phyloP scores from a whole-genome alignment of 495 filamentous ascomycete species.

The Hypoxylon cercidicola region DNA sequence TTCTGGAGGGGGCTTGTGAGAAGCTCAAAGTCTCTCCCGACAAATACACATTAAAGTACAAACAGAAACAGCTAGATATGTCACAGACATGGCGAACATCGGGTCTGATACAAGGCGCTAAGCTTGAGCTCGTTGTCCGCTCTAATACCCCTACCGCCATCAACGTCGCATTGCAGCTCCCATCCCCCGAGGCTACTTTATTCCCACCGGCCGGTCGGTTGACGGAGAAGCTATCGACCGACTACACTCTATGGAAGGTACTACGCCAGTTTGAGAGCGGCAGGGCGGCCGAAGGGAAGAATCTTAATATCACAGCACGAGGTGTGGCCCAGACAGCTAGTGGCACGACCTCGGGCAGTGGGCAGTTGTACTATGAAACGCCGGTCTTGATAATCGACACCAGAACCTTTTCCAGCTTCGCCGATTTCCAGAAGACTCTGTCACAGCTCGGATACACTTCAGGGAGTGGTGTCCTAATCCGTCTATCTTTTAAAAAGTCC shows the following conservation, averaged over 20 bases:
- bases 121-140: constrained; percentile 87
- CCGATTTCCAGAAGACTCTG: constrained; percentile 86
- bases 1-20: constrained; percentile 84
- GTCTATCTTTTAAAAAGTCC: constrained; percentile 78
- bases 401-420: constrained; percentile 76
- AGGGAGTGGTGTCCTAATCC: constrained; percentile 80
- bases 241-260: constrained; percentile 86
- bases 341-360: constrained; percentile 66
- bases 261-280: constrained; percentile 86
- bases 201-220: constrained; percentile 68
- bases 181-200: constrained; percentile 68
- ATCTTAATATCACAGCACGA: constrained; percentile 81
- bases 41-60: constrained; percentile 87
- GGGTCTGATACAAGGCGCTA: constrained; percentile 85
- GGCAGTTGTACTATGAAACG: constrained; percentile 84
- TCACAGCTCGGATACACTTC: constrained; percentile 87
- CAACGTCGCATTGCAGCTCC: constrained; percentile 84
- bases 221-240: constrained; percentile 83
- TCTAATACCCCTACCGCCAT: constrained; percentile 85
- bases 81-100: constrained; percentile 87
- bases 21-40: constrained; percentile 78
- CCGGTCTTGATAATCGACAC: constrained; percentile 86
- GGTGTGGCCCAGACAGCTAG: constrained; percentile 68
- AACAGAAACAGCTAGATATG: constrained; percentile 84
- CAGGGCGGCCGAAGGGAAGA: constrained; percentile 63